phyloP scores from a whole-genome alignment of 805 yeast genomes.

The Cyberlindnera samutprakarnensis region DNA sequence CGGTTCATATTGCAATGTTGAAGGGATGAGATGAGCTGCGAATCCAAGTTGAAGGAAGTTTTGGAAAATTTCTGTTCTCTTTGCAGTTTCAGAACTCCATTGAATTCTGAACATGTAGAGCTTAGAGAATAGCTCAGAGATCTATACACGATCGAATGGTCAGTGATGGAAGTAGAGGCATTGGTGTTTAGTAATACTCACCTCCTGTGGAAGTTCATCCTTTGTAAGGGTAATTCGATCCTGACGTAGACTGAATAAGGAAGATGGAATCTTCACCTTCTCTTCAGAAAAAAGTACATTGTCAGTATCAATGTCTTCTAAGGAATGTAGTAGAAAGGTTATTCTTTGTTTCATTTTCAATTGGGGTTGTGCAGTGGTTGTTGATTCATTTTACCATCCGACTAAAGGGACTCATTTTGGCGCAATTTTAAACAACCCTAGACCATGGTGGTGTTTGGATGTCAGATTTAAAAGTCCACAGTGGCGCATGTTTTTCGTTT shows the following conservation, averaged over 20 bases:
- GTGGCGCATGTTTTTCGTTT: too few species aligned
- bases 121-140: constrained; percentile 8
- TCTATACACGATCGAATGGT: too few species aligned
- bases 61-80: constrained; percentile 9
- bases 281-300: constrained; percentile 14
- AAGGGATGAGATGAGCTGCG: constrained; percentile 15
- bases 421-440: too few species aligned
- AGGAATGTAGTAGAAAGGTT: constrained; percentile 12
- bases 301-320: constrained; percentile 19
- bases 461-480: too few species aligned
- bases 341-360: constrained; percentile 18
- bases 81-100: constrained; percentile 9
- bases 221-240: constrained; percentile 12
- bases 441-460: too few species aligned
- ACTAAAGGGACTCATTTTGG: too few species aligned
- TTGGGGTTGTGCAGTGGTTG: too few species aligned
- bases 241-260: constrained; percentile 14
- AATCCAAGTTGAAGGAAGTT: constrained; percentile 15
- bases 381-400: too few species aligned
- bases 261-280: constrained; percentile 13
- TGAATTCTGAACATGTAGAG: constrained; percentile 15
- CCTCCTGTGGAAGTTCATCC: constrained; percentile 14
- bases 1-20: constrained; percentile 14
- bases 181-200: too few species aligned
- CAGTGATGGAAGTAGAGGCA: constrained; percentile 4